These are phyloP conservation scores for Jaltomata sinuosa DNA, from an alignment of 257 asterid species.

Conservation along the genomic window DNA sequence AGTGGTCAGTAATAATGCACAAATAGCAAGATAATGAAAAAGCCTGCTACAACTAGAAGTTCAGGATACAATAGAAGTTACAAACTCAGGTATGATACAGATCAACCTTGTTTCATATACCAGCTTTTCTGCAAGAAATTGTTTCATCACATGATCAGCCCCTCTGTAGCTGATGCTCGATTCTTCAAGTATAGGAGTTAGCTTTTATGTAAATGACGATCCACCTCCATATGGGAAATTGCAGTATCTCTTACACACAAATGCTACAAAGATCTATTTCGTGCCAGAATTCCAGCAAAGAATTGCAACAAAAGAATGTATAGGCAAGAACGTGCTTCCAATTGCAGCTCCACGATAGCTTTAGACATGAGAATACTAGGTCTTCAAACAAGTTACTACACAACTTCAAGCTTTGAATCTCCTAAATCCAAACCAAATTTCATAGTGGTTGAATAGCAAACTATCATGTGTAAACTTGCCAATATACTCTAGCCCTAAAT, in stretches of 20 bases:
- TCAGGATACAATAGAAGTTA: not conserved
- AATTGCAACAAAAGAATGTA: not conserved
- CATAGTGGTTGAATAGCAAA: slow-evolving; percentile 90
- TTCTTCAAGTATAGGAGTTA: not conserved
- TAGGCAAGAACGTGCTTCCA: not conserved
- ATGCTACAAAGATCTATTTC: not conserved
- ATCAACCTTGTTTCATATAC: not conserved
- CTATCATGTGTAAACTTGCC: slow-evolving; percentile 88
- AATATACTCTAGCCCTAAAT: slow-evolving; percentile 60
- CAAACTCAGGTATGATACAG: slow-evolving; percentile 1
- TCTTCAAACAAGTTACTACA: not conserved
- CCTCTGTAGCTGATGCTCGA: not conserved
- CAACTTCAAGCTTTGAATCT: slow-evolving; percentile 31
- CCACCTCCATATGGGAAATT: not conserved
- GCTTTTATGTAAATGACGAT: not conserved
- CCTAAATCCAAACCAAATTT: slow-evolving; percentile 86
- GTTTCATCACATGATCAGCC: not conserved
- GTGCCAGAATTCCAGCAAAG: not conserved
- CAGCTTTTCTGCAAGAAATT: not conserved
- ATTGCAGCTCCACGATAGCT: not conserved
- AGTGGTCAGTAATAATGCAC: not conserved
- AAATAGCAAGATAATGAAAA: not conserved
- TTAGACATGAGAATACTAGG: not conserved
- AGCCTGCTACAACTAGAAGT: not conserved
- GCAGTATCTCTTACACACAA: not conserved